phyloP scores from a whole-genome alignment of 2,329 filamentous ascomycete genomes.

The Monilinia polystroma region DNA sequence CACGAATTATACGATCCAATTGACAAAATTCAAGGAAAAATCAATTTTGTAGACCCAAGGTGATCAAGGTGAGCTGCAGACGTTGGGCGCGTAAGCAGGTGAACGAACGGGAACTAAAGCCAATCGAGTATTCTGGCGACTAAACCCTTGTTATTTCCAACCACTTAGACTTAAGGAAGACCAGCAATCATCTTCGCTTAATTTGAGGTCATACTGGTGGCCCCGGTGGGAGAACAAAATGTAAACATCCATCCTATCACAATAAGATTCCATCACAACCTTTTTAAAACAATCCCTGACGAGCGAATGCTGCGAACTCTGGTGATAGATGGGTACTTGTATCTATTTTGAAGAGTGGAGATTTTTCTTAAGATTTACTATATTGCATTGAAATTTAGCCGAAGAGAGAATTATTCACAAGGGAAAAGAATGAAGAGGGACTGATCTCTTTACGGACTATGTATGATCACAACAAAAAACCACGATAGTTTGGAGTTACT shows the following conservation, averaged over 20 bases:
- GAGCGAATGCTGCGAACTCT: not conserved
- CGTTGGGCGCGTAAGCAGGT: constrained; percentile 29
- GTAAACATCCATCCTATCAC: constrained; percentile 20
- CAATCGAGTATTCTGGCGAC: constrained; percentile 25
- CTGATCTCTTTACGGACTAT: not conserved
- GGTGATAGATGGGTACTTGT: constrained; percentile 13
- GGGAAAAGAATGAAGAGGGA: not conserved
- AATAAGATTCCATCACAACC: constrained; percentile 9
- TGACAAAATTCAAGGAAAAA: not conserved
- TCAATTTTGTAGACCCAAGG: constrained; percentile 14
- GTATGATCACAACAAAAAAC: not conserved
- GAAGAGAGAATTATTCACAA: constrained; percentile 13
- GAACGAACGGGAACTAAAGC: constrained; percentile 24
- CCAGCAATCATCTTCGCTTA: constrained; percentile 11
- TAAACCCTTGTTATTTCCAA: constrained; percentile 26
- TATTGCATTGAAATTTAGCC: constrained; percentile 9
- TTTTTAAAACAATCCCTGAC: constrained; percentile 6
- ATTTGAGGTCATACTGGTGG: constrained; percentile 3
- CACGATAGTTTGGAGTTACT: not conserved
- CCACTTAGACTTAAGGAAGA: constrained; percentile 16
- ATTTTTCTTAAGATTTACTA: constrained; percentile 13
- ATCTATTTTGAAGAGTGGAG: constrained; percentile 3
- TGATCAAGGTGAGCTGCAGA: not conserved
- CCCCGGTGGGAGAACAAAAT: constrained; percentile 11
- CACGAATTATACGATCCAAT: constrained; percentile 16